Percentiles rank a stretch among this genome's conserved stretches.
These are phyloP conservation scores for Kodamaea kaohsiungensis DNA, from an alignment of 805 yeast species.

Conservation along the genomic window DNA sequence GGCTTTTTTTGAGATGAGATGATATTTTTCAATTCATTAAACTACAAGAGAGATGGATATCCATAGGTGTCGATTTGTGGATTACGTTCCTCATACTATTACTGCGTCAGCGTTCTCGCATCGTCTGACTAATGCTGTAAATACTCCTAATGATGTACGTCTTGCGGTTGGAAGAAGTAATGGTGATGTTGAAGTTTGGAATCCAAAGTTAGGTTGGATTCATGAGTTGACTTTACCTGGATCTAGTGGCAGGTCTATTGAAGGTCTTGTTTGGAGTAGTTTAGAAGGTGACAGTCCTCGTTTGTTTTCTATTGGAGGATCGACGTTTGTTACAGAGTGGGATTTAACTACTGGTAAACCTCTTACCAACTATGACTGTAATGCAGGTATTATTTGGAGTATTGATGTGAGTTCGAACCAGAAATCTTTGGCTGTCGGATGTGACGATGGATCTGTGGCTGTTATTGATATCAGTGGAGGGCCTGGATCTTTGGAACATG, in stretches of 20 bases:
- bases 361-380: conserved; percentile 75
- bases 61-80: conserved; percentile 91
- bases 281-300: conserved; percentile 54
- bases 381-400: conserved; percentile 94
- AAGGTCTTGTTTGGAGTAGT: conserved; percentile 81
- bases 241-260: conserved; percentile 80
- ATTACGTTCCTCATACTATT: conserved; percentile 79
- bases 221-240: conserved; percentile 76
- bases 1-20: background rate
- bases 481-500: conserved; percentile 77
- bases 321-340: conserved; percentile 92
- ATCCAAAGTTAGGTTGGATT: conserved; percentile 78
- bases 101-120: conserved; percentile 81
- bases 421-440: conserved; percentile 77
- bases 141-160: conserved; percentile 55
- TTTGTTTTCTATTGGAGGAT: conserved; percentile 91
- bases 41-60: conserved; percentile 53
- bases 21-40: background rate
- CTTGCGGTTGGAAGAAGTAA: conserved; percentile 91
- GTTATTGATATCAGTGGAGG: conserved; percentile 86
- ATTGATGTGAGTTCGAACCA: conserved; percentile 64
- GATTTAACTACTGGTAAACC: conserved; percentile 74
- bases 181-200: conserved; percentile 96
- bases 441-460: conserved; percentile 92
- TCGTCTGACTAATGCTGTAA: conserved; percentile 40